Evolutionary conservation across 768 basidiomycete species (phyloP).

Genomic region (Mycena leptocephala): DNA sequence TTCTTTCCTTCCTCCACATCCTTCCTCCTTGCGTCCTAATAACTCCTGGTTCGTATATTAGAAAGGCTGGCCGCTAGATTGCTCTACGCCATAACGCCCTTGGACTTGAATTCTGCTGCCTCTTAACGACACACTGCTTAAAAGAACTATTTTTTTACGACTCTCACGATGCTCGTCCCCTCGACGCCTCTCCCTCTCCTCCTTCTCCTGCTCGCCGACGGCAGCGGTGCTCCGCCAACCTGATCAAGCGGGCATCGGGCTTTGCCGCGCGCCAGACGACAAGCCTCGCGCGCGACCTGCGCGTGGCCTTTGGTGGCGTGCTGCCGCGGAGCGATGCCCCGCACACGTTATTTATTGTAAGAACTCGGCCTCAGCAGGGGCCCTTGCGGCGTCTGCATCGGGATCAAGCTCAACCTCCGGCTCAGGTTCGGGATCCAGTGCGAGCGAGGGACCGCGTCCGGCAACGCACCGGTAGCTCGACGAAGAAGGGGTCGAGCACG

Average conservation of each 20-base stretch:
- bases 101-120: neutral
- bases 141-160: neutral
- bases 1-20: constrained; percentile 42
- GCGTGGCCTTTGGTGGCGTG: constrained; percentile 73
- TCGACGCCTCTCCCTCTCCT: constrained; percentile 36
- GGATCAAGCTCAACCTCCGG: constrained; percentile 41
- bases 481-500: constrained; percentile 31
- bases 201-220: constrained; percentile 38
- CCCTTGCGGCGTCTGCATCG: constrained; percentile 31
- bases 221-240: constrained; percentile 18
- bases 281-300: constrained; percentile 78
- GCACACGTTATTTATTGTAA: constrained; percentile 63
- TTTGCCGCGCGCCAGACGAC: constrained; percentile 73
- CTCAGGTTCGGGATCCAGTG: constrained; percentile 30
- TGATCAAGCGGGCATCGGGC: constrained; percentile 66
- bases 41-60: too few relatives aligned
- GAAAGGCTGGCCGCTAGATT: neutral
- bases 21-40: neutral
- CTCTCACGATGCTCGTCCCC: constrained; percentile 38
- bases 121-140: constrained; percentile 4
- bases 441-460: constrained; percentile 27
- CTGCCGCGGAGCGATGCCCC: constrained; percentile 57
- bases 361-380: constrained; percentile 44
- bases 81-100: neutral
- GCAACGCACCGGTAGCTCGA: constrained; percentile 32